Conservation (phyloP, 2,329 filamentous ascomycete species). For the Orbilia oligospora region DNA sequence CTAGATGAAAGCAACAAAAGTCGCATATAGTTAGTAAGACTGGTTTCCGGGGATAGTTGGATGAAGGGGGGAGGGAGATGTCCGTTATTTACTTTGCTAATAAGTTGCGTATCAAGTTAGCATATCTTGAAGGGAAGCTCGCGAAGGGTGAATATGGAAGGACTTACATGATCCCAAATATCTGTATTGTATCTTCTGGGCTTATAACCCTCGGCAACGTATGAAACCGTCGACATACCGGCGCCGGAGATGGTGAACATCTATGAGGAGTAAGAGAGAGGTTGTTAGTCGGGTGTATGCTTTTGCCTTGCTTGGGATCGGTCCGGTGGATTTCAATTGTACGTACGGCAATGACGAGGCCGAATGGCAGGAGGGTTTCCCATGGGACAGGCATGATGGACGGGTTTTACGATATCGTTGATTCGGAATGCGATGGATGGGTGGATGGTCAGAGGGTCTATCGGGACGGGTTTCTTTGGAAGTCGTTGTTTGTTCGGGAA, state of each 20-base stretch:
- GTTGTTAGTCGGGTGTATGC: slow-evolving; percentile 5
- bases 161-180: slow-evolving; percentile 75
- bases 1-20: slow-evolving; percentile 66
- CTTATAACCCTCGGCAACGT: slow-evolving; percentile 75
- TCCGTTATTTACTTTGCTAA: slow-evolving; percentile 42
- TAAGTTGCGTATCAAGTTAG: slow-evolving; percentile 64
- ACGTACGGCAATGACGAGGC: slow-evolving; percentile 75
- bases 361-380: slow-evolving; percentile 76
- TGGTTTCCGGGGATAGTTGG: not conserved
- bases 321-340: slow-evolving; percentile 38
- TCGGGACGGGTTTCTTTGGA: not conserved
- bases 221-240: slow-evolving; percentile 73
- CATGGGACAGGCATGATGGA: slow-evolving; percentile 75
- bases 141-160: not conserved
- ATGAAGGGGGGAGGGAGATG: not conserved
- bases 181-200: slow-evolving; percentile 74
- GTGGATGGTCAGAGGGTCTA: slow-evolving; percentile 28
- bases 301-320: not conserved
- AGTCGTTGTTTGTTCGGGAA: not conserved
- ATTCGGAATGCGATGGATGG: slow-evolving; percentile 40
- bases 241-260: slow-evolving; percentile 76
- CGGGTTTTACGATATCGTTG: slow-evolving; percentile 26
- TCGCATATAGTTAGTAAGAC: not conserved
- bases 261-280: slow-evolving; percentile 66
- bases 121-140: not conserved